Evolutionary conservation across 257 asterid genomes (phyloP), one percentile per base, ranked within the genome.

Genomic region (Solanum rostratum): DNA sequence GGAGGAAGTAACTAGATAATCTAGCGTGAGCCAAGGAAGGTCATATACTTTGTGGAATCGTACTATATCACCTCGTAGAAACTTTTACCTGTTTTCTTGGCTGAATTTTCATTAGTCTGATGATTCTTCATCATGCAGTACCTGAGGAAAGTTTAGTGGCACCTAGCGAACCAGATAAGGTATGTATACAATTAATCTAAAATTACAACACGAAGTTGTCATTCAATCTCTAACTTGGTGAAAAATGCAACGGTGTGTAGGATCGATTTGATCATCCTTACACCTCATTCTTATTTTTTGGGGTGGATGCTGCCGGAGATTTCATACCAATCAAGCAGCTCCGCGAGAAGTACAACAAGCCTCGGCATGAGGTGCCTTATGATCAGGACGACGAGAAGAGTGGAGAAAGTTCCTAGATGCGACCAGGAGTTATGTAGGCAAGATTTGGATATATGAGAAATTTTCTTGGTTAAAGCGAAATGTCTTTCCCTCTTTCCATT

Each of bases 291-390:
- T 88, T 96, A 84, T 96, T 95, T 82, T 96, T 88, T 29, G 99
- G 99, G 82, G 86, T 89, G 93, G 98, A 96, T 86, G 91, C 89
- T 63, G 97, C 94, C 10, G 99, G 98, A 84, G 98, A 96, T 89
- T 92, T 93, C 86, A 96, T 96, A 89, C 99, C 99, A 5, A 89
- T 94, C 70, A 95, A 91, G 90, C 97, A 94, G 91, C 94, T 96
- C 73, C 94, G 99, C 41, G 98, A 96, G 84, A 96, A 95, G 90
- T 95, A 93, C 86, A 92, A 85, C 86, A 95, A 89, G 86, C 94
- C 97, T 10, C 94, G 99, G 41, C 97, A 96, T 84, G 98, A 96
- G 80, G 91, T 96, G 80, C 97, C 99, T 0, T 88, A 90, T 73
- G 91, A 92, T 85, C 92, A 93, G 18, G 84, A 80, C 7, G 90